A percentile compares a stretch with the other conserved stretches of the same genome.
phyloP scores from a whole-genome alignment of 768 basidiomycete genomes.

The Hygrocybe punicea region DNA sequence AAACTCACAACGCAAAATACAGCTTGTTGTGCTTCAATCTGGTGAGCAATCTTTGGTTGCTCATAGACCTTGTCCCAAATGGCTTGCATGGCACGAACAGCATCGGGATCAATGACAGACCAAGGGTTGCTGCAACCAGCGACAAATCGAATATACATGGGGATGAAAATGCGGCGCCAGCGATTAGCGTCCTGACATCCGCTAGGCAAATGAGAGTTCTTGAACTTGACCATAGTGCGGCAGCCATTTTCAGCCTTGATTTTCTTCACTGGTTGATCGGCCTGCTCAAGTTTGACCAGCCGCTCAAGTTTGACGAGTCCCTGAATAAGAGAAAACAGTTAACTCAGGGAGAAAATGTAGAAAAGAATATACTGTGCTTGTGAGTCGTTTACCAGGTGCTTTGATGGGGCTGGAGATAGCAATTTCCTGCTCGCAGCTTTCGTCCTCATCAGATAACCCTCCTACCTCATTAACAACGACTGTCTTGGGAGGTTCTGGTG shows the following conservation, averaged over 20 bases:
- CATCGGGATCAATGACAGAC: background rate
- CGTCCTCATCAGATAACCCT: background rate
- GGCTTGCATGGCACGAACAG: conserved; percentile 2
- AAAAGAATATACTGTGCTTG: background rate
- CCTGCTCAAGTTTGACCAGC: background rate
- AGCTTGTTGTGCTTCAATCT: background rate
- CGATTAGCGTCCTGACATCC: background rate
- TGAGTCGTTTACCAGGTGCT: background rate
- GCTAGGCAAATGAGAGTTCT: background rate
- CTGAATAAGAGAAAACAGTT: background rate
- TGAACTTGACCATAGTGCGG: background rate
- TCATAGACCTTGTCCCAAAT: background rate
- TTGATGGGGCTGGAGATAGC: background rate
- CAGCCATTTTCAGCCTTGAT: background rate
- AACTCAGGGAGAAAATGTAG: background rate
- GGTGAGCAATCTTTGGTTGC: too few species aligned
- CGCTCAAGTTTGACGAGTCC: background rate
- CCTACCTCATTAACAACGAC: background rate
- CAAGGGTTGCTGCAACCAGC: conserved; percentile 7
- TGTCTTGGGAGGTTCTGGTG: too few species aligned
- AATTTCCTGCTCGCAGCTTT: background rate
- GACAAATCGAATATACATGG: conserved; percentile 5
- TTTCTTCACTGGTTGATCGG: background rate
- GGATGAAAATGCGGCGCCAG: conserved; percentile 3
- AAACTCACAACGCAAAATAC: conserved; percentile 1